Conservation (phyloP, 1,284 basidiomycete species). For the Moesziomyces sp. region DNA sequence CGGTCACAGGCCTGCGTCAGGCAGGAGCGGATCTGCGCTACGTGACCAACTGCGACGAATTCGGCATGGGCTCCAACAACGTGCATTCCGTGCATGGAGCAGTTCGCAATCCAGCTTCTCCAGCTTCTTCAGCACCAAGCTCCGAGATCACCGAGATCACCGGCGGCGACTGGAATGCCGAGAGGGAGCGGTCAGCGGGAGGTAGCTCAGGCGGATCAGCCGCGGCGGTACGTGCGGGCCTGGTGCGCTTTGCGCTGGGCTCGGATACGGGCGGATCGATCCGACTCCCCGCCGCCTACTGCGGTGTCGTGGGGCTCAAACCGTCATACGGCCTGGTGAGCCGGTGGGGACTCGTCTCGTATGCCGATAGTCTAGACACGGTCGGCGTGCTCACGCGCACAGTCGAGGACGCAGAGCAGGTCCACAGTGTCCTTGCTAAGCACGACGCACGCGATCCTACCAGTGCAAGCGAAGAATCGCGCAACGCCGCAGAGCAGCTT, state of each 20-base stretch:
- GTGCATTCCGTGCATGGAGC: conserved; percentile 56
- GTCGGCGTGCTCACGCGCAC: conserved; percentile 82
- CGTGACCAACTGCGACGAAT: conserved; percentile 96
- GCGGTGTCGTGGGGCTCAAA: conserved; percentile 89
- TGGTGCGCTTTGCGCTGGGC: conserved; percentile 75
- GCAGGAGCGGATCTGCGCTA: conserved; percentile 81
- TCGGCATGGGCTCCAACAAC: conserved; percentile 83
- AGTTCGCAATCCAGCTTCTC: conserved; percentile 54
- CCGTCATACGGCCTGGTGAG: conserved; percentile 92
- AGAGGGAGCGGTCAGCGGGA: conserved; percentile 73
- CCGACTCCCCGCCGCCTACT: conserved; percentile 91
- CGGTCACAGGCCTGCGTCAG: conserved; percentile 75
- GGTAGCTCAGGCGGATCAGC: conserved; percentile 67
- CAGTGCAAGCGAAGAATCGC: conserved; percentile 69
- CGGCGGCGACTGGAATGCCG: conserved; percentile 35
- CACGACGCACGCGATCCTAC: conserved; percentile 85
- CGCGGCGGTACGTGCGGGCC: conserved; percentile 56
- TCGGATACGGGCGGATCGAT: conserved; percentile 97
- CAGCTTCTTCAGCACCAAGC: neutral
- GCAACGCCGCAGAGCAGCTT: conserved; percentile 16
- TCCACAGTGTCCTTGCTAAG: conserved; percentile 77
- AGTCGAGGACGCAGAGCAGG: conserved; percentile 71
- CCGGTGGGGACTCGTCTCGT: conserved; percentile 90
- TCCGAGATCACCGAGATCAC: neutral
- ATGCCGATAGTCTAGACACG: conserved; percentile 93